Evolutionary conservation across 2,329 filamentous ascomycete species (phyloP), one percentile per base, ranked within the genome.

Genomic region (Fusarium sulawesiense): DNA sequence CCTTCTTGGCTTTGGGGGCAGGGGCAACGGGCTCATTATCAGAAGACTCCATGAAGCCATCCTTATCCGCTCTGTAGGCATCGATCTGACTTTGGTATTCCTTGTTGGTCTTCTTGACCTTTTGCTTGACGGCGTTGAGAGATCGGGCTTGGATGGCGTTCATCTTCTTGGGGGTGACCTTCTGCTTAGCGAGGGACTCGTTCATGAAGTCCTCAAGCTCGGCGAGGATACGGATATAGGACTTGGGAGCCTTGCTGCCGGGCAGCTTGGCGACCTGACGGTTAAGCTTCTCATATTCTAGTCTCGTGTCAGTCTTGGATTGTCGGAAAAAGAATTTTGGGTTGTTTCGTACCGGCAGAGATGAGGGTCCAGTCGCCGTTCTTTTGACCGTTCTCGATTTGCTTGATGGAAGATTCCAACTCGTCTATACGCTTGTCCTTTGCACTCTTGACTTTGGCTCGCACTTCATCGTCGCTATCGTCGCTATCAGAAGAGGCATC

Each of bases 61-160:
- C 93, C 81, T 95, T 93, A 81, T 97, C 89, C 70, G 89, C 91
- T 73, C 92, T 88, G 85, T 95, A 99, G 70, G 91, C 88, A 75
- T 97, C 93, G 76, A 99, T 91, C 78, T 97, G 93, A 68, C 88
- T 85, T 78, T 93, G 89, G 83, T 95, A 95, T 71, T 98, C 95
- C 84, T 97, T 97, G 87, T 95, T 97, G 84, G 95, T 95, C 89
- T 98, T 98, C 89, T 95, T 94, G 85, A 99, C 93, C 84, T 94
- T 94, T 82, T 99, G 96, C 85, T 98, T 97, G 78, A 98, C 93
- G 68, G 94, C 93, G 81, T 98, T 99, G 77, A 99, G 88, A 77
- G 94, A 94, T 83, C 94, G 93, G 72, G 94, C 92, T 79, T 95
- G 97, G 78, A 91, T 96, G 68, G 94, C 94, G 84, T 97, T 99